A percentile compares a stretch with the other conserved stretches of the same genome.
phyloP scores from a whole-genome alignment of 345 rosid species.

The Balakata baccata region DNA sequence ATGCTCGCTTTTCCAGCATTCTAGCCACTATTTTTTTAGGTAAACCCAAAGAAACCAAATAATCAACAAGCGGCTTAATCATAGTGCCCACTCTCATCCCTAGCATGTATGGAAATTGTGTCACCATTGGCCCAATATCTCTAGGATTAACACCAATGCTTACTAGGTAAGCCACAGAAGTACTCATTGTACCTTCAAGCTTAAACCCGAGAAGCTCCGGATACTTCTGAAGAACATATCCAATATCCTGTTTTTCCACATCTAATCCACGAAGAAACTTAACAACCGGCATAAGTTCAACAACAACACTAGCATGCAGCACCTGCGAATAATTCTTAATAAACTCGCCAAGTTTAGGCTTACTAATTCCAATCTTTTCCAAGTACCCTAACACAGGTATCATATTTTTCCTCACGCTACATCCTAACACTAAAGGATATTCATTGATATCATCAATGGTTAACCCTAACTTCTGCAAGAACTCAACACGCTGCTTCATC shows the following conservation, averaged over 20 bases:
- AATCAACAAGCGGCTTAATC: constrained; percentile 81
- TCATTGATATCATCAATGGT: constrained; percentile 77
- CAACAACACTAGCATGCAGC: constrained; percentile 74
- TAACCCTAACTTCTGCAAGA: constrained; percentile 72
- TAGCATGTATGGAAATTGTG: constrained; percentile 76
- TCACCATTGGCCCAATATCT: constrained; percentile 93
- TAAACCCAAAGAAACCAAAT: constrained; percentile 64
- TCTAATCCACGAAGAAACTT: constrained; percentile 89
- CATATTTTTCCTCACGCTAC: constrained; percentile 81
- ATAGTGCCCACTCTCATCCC: constrained; percentile 93
- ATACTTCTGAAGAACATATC: constrained; percentile 74
- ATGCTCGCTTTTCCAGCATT: constrained; percentile 84
- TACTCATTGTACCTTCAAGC: constrained; percentile 90
- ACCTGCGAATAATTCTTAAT: constrained; percentile 80
- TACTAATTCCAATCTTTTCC: constrained; percentile 69
- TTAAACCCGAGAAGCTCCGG: constrained; percentile 92
- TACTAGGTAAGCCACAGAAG: constrained; percentile 85
- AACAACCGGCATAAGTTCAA: constrained; percentile 86
- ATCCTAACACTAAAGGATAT: constrained; percentile 76
- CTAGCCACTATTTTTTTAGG: constrained; percentile 76
- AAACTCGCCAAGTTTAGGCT: constrained; percentile 77
- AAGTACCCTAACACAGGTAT: constrained; percentile 88
- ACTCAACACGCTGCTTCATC: constrained; percentile 84
- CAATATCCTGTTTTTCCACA: constrained; percentile 81
- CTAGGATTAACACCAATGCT: constrained; percentile 89